Evolutionary conservation across 2,329 filamentous ascomycete species (phyloP).

Genomic region (Penicillium sp.): DNA sequence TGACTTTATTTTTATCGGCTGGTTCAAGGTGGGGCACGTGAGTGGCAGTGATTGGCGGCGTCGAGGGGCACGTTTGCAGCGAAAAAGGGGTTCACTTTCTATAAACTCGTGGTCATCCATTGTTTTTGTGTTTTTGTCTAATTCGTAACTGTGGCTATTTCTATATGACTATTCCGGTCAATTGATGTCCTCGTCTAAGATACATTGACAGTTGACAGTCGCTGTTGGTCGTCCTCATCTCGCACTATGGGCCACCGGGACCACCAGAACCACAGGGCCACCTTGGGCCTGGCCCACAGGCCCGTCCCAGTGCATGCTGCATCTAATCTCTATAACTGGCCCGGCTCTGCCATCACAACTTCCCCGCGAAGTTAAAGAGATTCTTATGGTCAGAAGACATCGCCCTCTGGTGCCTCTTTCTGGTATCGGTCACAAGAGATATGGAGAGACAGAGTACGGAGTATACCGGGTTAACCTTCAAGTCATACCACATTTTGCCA

Average conservation of each 20-base stretch:
- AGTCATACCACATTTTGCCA: not conserved
- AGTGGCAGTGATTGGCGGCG: constrained; percentile 21
- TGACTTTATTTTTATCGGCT: constrained; percentile 27
- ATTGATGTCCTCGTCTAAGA: not conserved
- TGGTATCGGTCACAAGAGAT: constrained; percentile 3
- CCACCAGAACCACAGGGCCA: not conserved
- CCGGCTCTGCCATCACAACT: constrained; percentile 10
- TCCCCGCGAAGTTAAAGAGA: constrained; percentile 15
- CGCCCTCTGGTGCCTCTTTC: constrained; percentile 13
- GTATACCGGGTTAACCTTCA: constrained; percentile 2
- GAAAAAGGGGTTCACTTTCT: constrained; percentile 19
- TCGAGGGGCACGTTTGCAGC: constrained; percentile 23
- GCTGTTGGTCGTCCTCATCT: not conserved
- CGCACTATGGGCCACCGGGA: not conserved
- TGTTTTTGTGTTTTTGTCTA: not conserved
- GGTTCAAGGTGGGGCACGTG: constrained; percentile 23
- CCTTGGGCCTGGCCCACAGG: not conserved
- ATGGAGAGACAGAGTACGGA: constrained; percentile 1
- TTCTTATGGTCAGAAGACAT: constrained; percentile 15
- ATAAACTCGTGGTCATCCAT: not conserved
- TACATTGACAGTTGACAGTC: not conserved
- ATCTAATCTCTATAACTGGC: constrained; percentile 14
- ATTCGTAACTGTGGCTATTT: not conserved
- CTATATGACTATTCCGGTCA: not conserved
- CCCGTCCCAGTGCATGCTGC: constrained; percentile 5